Evolutionary conservation across 257 asterid genomes (phyloP).

Genomic region (Anisodus acutangulus): DNA sequence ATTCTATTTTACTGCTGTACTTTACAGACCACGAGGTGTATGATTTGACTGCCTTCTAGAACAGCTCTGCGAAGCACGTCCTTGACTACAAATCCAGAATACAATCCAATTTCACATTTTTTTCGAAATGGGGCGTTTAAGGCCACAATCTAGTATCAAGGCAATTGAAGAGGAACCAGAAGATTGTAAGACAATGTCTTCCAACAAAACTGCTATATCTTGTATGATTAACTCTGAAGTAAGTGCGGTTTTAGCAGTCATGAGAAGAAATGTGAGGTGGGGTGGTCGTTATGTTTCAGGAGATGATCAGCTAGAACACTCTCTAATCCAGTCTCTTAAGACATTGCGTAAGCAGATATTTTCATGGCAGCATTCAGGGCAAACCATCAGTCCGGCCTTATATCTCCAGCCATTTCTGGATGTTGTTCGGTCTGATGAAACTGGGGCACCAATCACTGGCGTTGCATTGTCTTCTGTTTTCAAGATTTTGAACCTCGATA

Average conservation of each 20-base stretch:
- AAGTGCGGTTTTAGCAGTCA: constrained; percentile 92
- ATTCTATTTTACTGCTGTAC: constrained; percentile 26
- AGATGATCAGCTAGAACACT: constrained; percentile 93
- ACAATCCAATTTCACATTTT: constrained; percentile 30
- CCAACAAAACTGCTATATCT: constrained; percentile 69
- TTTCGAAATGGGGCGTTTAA: constrained; percentile 74
- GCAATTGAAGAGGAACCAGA: constrained; percentile 97
- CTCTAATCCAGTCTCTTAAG: constrained; percentile 90
- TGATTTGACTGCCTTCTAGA: constrained; percentile 38
- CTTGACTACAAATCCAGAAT: constrained; percentile 33
- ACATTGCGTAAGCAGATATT: constrained; percentile 78
- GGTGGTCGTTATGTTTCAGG: constrained; percentile 97
- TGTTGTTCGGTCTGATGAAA: constrained; percentile 92
- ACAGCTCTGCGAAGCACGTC: constrained; percentile 26
- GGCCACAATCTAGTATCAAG: constrained; percentile 79
- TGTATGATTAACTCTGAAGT: constrained; percentile 89
- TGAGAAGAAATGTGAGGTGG: constrained; percentile 99
- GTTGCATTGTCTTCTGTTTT: constrained; percentile 90
- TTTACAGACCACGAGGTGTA: constrained; percentile 38
- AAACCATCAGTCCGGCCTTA: constrained; percentile 68
- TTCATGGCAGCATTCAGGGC: constrained; percentile 85
- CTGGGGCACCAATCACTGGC: constrained; percentile 92
- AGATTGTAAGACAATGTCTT: constrained; percentile 68
- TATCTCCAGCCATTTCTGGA: constrained; percentile 98
- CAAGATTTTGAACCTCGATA: constrained; percentile 86